phyloP scores from a whole-genome alignment of 345 rosid genomes.

The Geranium brycei region DNA sequence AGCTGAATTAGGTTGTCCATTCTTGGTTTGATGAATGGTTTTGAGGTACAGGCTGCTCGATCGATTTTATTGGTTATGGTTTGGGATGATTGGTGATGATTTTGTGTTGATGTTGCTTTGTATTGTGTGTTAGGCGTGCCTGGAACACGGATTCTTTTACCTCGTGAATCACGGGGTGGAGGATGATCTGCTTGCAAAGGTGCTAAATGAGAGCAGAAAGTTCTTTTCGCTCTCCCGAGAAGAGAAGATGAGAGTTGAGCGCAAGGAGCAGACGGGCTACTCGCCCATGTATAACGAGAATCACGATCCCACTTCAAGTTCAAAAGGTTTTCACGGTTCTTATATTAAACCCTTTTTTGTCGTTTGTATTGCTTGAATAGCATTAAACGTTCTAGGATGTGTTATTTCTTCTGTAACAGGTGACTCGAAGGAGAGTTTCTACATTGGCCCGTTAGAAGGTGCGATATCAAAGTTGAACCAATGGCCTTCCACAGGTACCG shows the following conservation, averaged over 20 bases:
- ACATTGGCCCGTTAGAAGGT: conserved; percentile 48
- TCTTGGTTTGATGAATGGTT: not conserved
- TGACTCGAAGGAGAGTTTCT: conserved; percentile 64
- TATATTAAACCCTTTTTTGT: too few relatives aligned
- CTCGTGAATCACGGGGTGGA: conserved; percentile 70
- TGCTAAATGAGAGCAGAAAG: conserved; percentile 40
- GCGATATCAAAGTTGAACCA: conserved; percentile 27
- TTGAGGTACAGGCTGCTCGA: not conserved
- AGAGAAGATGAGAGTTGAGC: conserved; percentile 39
- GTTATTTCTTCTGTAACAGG: conserved; percentile 21
- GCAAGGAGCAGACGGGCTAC: conserved; percentile 49
- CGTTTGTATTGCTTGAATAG: too few relatives aligned
- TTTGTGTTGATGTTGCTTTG: too few relatives aligned
- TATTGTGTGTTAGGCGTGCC: conserved; percentile 44
- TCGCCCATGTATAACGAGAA: conserved; percentile 43
- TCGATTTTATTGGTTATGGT: too few relatives aligned
- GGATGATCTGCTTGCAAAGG: conserved; percentile 30
- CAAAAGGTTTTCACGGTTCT: conserved; percentile 24
- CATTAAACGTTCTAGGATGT: not conserved
- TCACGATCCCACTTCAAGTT: conserved; percentile 20
- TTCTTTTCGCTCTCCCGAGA: conserved; percentile 60
- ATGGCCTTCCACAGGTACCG: conserved; percentile 67
- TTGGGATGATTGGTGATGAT: too few relatives aligned
- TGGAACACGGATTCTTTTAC: conserved; percentile 74
- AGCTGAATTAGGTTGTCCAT: not conserved